Conservation (phyloP, 306 rosid species). For the Notholithocarpus densiflorus region DNA sequence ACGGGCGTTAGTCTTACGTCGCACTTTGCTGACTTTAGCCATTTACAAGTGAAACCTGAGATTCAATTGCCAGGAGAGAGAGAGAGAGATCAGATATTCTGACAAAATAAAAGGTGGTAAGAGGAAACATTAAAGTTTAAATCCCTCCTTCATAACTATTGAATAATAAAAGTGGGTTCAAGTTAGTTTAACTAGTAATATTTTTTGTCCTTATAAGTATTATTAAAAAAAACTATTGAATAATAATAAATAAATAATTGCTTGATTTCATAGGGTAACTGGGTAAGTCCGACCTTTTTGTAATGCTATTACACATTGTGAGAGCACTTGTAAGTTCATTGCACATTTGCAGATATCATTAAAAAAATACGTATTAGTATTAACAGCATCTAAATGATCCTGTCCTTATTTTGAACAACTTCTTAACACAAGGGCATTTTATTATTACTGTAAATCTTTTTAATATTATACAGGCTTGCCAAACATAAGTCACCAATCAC, state of each 20-base stretch:
- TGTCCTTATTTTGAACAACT: background rate
- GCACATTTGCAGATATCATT: background rate
- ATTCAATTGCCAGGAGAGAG: background rate
- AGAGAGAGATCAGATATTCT: constrained; percentile 8
- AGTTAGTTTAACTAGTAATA: too few species aligned
- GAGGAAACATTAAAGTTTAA: too few species aligned
- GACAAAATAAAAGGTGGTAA: background rate
- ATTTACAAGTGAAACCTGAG: constrained; percentile 36
- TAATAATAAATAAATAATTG: too few species aligned
- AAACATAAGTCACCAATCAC: background rate
- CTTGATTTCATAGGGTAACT: too few species aligned
- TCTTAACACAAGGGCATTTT: background rate
- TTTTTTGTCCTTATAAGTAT: too few species aligned
- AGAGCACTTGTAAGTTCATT: too few species aligned
- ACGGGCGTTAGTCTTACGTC: constrained; percentile 30
- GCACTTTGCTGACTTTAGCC: constrained; percentile 45
- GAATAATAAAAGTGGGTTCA: too few species aligned
- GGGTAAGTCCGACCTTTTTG: too few species aligned
- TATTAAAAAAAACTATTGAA: too few species aligned
- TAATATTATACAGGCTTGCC: background rate
- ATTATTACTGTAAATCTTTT: background rate
- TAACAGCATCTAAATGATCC: background rate
- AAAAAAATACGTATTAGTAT: background rate
- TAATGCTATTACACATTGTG: too few species aligned
- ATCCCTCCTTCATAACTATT: too few species aligned